These are phyloP conservation scores for Aspergillus hiratsukae DNA, from an alignment of 2,329 filamentous ascomycete species.

Conservation along the genomic window DNA sequence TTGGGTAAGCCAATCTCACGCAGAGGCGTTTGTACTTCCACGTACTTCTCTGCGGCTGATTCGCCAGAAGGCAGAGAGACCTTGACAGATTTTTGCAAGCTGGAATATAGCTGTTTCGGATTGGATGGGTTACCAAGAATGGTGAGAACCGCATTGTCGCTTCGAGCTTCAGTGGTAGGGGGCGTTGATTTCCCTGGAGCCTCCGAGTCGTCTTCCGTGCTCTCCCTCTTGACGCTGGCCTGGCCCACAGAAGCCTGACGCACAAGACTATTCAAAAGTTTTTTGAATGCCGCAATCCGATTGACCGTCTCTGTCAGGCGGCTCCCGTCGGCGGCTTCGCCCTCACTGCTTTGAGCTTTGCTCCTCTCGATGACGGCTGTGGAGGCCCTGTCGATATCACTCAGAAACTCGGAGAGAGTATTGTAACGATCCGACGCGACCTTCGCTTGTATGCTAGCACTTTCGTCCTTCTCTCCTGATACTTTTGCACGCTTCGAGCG, in stretches of 20 bases:
- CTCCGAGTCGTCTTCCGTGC: conserved; percentile 32
- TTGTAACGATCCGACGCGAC: conserved; percentile 36
- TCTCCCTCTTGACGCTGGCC: conserved; percentile 31
- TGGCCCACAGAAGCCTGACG: conserved; percentile 54
- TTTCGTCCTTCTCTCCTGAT: conserved; percentile 30
- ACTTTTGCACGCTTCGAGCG: conserved; percentile 42
- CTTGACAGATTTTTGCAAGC: conserved; percentile 57
- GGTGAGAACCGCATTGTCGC: conserved; percentile 63
- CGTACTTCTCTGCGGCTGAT: conserved; percentile 28
- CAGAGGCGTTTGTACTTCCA: conserved; percentile 47
- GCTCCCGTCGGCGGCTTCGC: conserved; percentile 19
- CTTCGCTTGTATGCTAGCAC: conserved; percentile 34
- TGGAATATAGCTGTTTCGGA: conserved; percentile 79
- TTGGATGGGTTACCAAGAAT: conserved; percentile 70
- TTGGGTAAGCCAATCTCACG: conserved; percentile 66
- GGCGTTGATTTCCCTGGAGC: conserved; percentile 34
- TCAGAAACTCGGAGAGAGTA: conserved; percentile 39
- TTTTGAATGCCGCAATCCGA: conserved; percentile 56
- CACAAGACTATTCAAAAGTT: conserved; percentile 59
- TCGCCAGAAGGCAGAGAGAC: conserved; percentile 34
- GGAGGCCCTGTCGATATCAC: conserved; percentile 40
- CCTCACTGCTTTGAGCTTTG: conserved; percentile 26
- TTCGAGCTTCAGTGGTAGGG: conserved; percentile 38
- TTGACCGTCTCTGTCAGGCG: conserved; percentile 34
- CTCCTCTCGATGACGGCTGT: conserved; percentile 34